Conservation (phyloP, 2,329 filamentous ascomycete genomes). For the Aspergillus oerlinghausenensis region DNA sequence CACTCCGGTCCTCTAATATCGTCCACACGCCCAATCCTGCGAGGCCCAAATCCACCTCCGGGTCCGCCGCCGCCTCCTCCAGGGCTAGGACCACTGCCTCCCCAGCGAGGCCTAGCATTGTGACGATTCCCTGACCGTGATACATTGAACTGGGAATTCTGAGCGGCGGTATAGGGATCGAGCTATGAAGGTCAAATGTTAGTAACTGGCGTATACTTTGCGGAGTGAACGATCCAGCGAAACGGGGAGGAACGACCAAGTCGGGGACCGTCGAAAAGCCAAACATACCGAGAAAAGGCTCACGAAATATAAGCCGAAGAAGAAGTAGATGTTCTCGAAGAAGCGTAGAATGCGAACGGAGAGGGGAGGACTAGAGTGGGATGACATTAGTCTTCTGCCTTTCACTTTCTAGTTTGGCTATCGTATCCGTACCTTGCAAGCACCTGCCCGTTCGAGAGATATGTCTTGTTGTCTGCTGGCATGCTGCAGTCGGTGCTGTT, state of each 20-base stretch:
- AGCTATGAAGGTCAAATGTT: constrained; percentile 29
- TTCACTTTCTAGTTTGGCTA: too few relatives aligned
- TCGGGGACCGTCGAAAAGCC: not conserved
- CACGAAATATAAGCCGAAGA: constrained; percentile 47
- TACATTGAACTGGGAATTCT: constrained; percentile 44
- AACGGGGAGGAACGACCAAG: not conserved
- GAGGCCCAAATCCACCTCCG: constrained; percentile 27
- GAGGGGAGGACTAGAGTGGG: constrained; percentile 39
- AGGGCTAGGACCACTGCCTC: constrained; percentile 17
- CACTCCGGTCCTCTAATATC: constrained; percentile 48
- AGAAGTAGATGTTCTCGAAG: constrained; percentile 41
- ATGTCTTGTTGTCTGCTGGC: constrained; percentile 30
- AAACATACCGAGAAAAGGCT: constrained; percentile 44
- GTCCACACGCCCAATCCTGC: constrained; percentile 43
- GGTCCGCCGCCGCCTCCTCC: constrained; percentile 25
- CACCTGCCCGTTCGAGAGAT: constrained; percentile 39
- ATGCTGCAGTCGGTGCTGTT: constrained; percentile 19
- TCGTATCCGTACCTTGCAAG: constrained; percentile 34
- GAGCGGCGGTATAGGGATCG: constrained; percentile 43
- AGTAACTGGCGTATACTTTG: constrained; percentile 2
- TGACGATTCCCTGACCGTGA: constrained; percentile 24
- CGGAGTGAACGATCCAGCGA: not conserved
- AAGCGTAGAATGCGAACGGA: constrained; percentile 40
- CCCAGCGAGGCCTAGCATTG: constrained; percentile 22
- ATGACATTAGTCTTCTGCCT: not conserved